phyloP scores from a whole-genome alignment of 768 basidiomycete genomes.

The Lactifluus piperatus region DNA sequence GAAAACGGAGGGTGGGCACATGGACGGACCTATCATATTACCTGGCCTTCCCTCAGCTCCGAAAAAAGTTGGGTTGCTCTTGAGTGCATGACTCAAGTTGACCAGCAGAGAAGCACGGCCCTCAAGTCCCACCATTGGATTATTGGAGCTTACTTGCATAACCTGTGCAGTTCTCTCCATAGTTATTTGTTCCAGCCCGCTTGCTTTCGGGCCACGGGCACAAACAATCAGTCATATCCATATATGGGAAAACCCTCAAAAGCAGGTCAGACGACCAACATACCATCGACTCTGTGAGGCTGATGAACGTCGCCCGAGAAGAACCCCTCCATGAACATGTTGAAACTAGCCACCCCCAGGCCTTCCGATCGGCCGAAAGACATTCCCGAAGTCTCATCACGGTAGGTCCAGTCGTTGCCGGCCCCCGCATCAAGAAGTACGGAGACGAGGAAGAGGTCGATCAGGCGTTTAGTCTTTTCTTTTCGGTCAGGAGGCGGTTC shows the following conservation, averaged over 20 bases:
- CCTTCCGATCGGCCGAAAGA: conserved; percentile 68
- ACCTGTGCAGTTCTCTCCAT: conserved; percentile 48
- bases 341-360: conserved; percentile 79
- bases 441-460: conserved; percentile 86
- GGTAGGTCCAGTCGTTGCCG: conserved; percentile 73
- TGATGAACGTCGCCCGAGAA: conserved; percentile 63
- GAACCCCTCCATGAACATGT: conserved; percentile 80
- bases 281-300: conserved; percentile 76
- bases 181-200: conserved; percentile 58
- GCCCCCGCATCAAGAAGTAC: conserved; percentile 95
- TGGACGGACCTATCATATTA: conserved; percentile 58
- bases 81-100: conserved; percentile 65
- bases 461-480: conserved; percentile 61
- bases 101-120: conserved; percentile 74
- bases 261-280: conserved; percentile 22
- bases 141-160: conserved; percentile 71
- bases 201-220: conserved; percentile 43
- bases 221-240: conserved; percentile 4
- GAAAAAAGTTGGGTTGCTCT: conserved; percentile 57
- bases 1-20: neutral
- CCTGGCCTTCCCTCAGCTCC: conserved; percentile 70
- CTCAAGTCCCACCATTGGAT: conserved; percentile 86
- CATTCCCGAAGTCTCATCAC: conserved; percentile 45
- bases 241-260: neutral
- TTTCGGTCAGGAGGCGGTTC: conserved; percentile 36